Evolutionary conservation across 2,329 filamentous ascomycete species (phyloP).

Genomic region (Amauroascus niger): DNA sequence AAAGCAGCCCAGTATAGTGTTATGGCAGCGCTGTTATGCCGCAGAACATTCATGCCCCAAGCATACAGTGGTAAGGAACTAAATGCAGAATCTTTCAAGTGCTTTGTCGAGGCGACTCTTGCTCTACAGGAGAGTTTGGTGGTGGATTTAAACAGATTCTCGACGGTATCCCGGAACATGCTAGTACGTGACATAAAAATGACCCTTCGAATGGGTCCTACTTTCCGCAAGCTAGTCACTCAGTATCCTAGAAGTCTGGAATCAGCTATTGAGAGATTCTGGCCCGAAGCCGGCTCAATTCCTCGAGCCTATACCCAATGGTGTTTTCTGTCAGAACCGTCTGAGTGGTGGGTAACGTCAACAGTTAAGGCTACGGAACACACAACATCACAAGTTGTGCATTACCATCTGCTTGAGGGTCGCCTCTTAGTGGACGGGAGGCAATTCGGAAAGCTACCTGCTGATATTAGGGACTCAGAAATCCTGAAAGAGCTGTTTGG

Average conservation of each 20-base stretch:
- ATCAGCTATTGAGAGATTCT: conserved; percentile 33
- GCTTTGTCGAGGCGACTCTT: conserved; percentile 17
- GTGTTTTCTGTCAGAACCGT: conserved; percentile 19
- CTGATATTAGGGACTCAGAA: conserved; percentile 22
- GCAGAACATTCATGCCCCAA: conserved; percentile 13
- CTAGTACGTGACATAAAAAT: conserved; percentile 43
- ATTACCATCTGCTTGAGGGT: conserved; percentile 41
- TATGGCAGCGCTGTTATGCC: conserved; percentile 15
- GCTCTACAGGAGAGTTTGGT: conserved; percentile 40
- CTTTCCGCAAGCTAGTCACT: conserved; percentile 31
- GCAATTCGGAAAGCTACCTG: conserved; percentile 45
- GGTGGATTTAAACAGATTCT: conserved; percentile 27
- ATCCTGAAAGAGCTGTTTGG: conserved; percentile 49
- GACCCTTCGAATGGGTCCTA: conserved; percentile 29
- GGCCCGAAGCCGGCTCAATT: conserved; percentile 31
- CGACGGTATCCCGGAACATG: conserved; percentile 28
- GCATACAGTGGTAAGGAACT: conserved; percentile 7
- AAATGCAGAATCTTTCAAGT: conserved; percentile 3
- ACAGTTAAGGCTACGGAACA: conserved; percentile 24
- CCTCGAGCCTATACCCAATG: conserved; percentile 18
- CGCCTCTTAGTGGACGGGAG: conserved; percentile 43
- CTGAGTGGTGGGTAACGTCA: conserved; percentile 30
- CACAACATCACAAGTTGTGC: conserved; percentile 13
- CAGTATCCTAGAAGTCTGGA: conserved; percentile 23
- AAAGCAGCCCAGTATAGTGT: conserved; percentile 25